These are phyloP conservation scores for Medicago lupulina DNA, from an alignment of 306 rosid species.

Conservation along the genomic window DNA sequence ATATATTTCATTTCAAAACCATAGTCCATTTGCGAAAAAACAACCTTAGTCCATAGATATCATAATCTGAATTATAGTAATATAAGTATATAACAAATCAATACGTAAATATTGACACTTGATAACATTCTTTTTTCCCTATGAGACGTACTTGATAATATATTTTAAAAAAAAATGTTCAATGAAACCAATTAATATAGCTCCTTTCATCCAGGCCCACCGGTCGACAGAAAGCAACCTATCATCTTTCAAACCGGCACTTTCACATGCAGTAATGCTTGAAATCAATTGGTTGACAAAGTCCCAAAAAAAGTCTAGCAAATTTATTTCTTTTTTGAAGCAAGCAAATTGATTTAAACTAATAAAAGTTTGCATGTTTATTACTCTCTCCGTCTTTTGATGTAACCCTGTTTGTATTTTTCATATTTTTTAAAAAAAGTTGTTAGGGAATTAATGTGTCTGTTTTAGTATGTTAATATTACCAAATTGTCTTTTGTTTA, in stretches of 20 bases:
- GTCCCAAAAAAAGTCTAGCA: neutral
- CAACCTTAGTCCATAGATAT: neutral
- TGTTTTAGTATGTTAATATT: too few relatives aligned
- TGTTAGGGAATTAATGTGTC: too few relatives aligned
- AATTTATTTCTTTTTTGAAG: neutral
- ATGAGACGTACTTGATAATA: too few relatives aligned
- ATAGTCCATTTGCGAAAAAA: neutral
- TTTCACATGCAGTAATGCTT: conserved; percentile 19
- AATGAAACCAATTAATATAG: neutral
- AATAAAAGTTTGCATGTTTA: neutral
- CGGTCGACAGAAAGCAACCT: conserved; percentile 27
- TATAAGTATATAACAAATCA: neutral
- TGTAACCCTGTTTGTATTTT: too few relatives aligned
- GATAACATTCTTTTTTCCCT: neutral
- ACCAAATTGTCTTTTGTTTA: too few relatives aligned
- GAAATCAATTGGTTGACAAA: neutral
- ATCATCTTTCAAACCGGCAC: conserved; percentile 18
- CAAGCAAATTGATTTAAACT: neutral
- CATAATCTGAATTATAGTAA: neutral
- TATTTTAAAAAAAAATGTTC: neutral
- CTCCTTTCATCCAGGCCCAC: neutral
- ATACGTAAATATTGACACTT: neutral
- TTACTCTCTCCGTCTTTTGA: too few relatives aligned
- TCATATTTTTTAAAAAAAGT: too few relatives aligned
- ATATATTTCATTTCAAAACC: neutral